Evolutionary conservation across 805 yeast species (phyloP), one percentile per base, ranked within the genome.

Genomic region (Pichia thaimueangensis): DNA sequence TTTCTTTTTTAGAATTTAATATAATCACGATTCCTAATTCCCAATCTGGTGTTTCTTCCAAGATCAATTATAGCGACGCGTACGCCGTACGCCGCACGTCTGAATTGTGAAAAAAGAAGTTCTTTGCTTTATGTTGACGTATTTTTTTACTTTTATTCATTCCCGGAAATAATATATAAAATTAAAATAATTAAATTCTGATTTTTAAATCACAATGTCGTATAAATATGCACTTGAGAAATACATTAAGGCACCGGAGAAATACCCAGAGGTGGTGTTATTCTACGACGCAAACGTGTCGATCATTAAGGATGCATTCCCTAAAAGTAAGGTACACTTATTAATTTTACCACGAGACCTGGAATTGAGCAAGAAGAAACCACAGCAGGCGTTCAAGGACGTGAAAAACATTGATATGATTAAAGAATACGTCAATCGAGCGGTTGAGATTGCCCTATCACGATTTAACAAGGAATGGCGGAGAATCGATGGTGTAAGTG

Each of bases 251-350:
- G 39, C 62, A 19, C 85, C 87, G 0, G 68, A 65, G 9, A 45
- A 48, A 17, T 58, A 55, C 31, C 39, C 61, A 3, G 65, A 60
- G 2, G 47, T 52, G 3, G 73, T 80, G 1, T 39, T 79, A 1
- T 74, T 58, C 47, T 56, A 61, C 41, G 83, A 83, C 45, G 71
- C 69, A 0, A 60, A 73, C 29, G 79, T 70, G 12, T 71, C 76
- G 3, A 74, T 84, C 4, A 65, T 85, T 11, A 59, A 61, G 31
- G 95, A 85, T 56, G 56, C 55, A 24, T 85, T 65, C 54, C 86
- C 89, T 5, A 85, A 85, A 57, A 64, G 88, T 0, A 45, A 62
- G 4, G 62, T 73, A 29, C 95, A 85, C 58, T 71, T 68, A 45
- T 63, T 85, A 35, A 62, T 86, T 1, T 58, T 85, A 27, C 88